Evolutionary conservation across 2,329 filamentous ascomycete genomes (phyloP).

Genomic region (Colletotrichum eleusines): DNA sequence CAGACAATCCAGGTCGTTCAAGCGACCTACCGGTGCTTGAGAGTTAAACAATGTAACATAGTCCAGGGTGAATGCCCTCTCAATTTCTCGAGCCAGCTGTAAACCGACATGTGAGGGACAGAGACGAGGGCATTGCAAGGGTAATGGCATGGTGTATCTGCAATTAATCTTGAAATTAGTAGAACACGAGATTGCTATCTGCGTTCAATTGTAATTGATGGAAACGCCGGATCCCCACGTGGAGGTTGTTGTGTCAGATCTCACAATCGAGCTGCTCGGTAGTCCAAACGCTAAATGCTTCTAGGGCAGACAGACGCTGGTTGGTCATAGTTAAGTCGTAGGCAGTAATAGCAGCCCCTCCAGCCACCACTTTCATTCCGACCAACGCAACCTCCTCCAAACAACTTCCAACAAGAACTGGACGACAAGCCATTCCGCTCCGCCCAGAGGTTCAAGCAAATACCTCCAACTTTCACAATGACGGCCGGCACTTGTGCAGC

Average conservation of each 20-base stretch:
- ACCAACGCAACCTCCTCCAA: slow-evolving; percentile 1
- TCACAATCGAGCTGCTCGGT: not conserved
- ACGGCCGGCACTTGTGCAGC: not conserved
- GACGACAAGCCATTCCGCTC: not conserved
- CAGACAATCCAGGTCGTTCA: too few relatives aligned
- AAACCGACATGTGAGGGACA: not conserved
- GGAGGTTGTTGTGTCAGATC: not conserved
- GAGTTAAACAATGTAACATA: not conserved
- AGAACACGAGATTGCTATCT: not conserved
- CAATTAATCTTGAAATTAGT: not conserved
- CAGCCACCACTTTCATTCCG: not conserved
- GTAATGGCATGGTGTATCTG: not conserved
- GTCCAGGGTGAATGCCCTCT: not conserved
- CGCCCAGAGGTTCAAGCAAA: not conserved
- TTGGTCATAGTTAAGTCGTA: not conserved
- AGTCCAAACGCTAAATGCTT: not conserved
- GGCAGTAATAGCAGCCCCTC: slow-evolving; percentile 1
- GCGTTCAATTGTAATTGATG: not conserved
- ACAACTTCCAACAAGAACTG: not conserved
- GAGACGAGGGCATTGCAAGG: not conserved
- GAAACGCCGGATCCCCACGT: not conserved
- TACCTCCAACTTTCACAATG: not conserved
- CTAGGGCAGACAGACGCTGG: slow-evolving; percentile 1
- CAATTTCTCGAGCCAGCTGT: not conserved
- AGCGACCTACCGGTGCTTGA: not conserved